These are phyloP conservation scores for Rutidosis leptorrhynchoides DNA, from an alignment of 129 eudicot genomes.

Conservation along the genomic window DNA sequence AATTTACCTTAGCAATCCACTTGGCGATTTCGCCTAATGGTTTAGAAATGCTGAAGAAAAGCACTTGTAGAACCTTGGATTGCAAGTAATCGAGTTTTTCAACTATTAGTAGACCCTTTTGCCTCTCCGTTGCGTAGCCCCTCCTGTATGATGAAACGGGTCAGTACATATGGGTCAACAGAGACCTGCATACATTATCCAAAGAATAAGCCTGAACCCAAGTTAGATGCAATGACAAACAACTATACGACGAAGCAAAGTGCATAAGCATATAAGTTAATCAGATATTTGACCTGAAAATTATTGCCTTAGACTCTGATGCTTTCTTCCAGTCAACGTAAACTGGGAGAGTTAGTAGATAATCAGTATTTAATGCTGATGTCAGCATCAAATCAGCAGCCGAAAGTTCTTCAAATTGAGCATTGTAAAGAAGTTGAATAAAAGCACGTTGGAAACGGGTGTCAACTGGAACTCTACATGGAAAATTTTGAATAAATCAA, in stretches of 20 bases:
- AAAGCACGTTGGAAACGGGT: constrained; percentile 85
- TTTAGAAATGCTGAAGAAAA: constrained; percentile 54
- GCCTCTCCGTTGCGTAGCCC: constrained; percentile 89
- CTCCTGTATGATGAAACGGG: constrained; percentile 63
- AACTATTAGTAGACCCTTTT: constrained; percentile 70
- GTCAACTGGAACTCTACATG: constrained; percentile 55
- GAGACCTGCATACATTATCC: constrained; percentile 36
- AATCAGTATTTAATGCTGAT: constrained; percentile 85
- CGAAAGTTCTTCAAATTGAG: constrained; percentile 90
- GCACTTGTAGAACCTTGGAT: constrained; percentile 67
- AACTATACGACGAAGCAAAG: not conserved
- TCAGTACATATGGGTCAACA: constrained; percentile 35
- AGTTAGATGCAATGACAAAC: constrained; percentile 1
- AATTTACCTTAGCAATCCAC: constrained; percentile 69
- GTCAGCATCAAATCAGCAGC: constrained; percentile 85
- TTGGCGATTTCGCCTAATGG: constrained; percentile 59
- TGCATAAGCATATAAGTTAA: constrained; percentile 13
- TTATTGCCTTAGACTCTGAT: constrained; percentile 76
- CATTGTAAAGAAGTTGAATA: constrained; percentile 73
- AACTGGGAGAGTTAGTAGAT: constrained; percentile 89
- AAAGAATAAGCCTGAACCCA: constrained; percentile 27
- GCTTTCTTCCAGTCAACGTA: constrained; percentile 94
- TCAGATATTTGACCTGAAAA: constrained; percentile 59
- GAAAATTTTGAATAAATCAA: constrained; percentile 27
- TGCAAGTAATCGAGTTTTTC: constrained; percentile 95